Evolutionary conservation across 345 rosid species (phyloP).

Genomic region (Populus euphratica): DNA sequence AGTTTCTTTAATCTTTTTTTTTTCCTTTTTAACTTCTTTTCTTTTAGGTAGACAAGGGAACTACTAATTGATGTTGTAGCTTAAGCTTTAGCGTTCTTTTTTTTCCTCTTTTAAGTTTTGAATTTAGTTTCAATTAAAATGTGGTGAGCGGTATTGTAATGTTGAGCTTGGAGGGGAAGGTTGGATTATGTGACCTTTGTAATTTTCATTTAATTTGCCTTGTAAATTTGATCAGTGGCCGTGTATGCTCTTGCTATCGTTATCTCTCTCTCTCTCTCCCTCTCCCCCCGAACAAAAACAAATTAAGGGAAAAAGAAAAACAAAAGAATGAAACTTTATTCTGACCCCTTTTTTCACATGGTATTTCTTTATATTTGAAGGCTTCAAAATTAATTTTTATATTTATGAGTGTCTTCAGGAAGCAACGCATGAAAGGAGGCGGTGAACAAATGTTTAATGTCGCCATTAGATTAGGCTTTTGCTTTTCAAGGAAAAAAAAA

Average conservation of each 20-base stretch:
- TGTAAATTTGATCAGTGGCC: slow-evolving; percentile 39
- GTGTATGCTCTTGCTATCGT: slow-evolving; percentile 17
- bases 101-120: background rate
- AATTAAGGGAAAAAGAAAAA: too few species aligned
- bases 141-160: slow-evolving; percentile 10
- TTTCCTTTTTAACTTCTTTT: background rate
- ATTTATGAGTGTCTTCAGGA: background rate
- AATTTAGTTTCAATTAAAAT: slow-evolving; percentile 5
- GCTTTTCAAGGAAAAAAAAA: background rate
- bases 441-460: background rate
- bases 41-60: background rate
- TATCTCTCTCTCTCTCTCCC: background rate
- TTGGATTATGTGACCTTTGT: slow-evolving; percentile 10
- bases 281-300: too few species aligned
- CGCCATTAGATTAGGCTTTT: background rate
- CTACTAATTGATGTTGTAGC: slow-evolving; percentile 19
- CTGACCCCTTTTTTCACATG: background rate
- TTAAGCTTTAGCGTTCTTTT: background rate
- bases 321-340: too few species aligned
- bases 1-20: slow-evolving; percentile 10
- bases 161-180: background rate
- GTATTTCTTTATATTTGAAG: background rate
- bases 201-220: slow-evolving; percentile 28
- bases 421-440: background rate
- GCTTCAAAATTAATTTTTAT: background rate